Base-by-base conservation (phyloP, 2,329 filamentous ascomycete genomes). In the Hymenoscyphus fraxineus region DNA sequence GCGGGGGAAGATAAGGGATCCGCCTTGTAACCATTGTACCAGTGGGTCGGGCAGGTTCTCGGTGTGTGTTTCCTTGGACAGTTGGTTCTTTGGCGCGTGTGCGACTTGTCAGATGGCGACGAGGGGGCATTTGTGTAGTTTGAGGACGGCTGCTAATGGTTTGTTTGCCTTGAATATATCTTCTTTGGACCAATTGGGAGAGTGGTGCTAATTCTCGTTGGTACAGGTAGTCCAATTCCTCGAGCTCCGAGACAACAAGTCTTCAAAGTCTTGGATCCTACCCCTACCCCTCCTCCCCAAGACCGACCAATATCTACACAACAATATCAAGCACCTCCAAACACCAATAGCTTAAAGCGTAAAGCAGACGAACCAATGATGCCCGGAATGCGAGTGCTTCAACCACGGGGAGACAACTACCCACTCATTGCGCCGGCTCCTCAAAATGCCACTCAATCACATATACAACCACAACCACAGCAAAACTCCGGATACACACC, bases 101-200 rank as follows among this genome's bases (percentile, higher is more conserved):
- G 66, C 68, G n/a, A 71, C 69, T 15, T 72, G 71, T 61, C 67
- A 71, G 19, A 67, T 70, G 67, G 64, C 55, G 22, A 67, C 67
- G 9, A 68, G 68, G 35, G 70, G 69, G 3, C 69, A 69, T 59
- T 27, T 64, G 6, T 71, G 71, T 40, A 67, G 61, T 63, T 54
- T 71, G 15, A 66, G 70, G 39, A 63, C 47, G 12, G 65, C 62
- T 35, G 35, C 54, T 31, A 64, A 62, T 44, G 64, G 68, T 66
- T 38, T 44, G 60, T 19, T 32, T 12, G 13, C 19, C 9, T 22
- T 58, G 16, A n/a, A 22, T 51, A 51, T 35, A 35, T 35, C 3
- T 35, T 35, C 58, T 58, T 15, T 39, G 1, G 5, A 13, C 32
- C 56, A 35, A 22, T 54, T 57, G n/a, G 59, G 55, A 40, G n/a